These are phyloP conservation scores for Calocera cornea DNA, from an alignment of 768 basidiomycete genomes.

Conservation along the genomic window DNA sequence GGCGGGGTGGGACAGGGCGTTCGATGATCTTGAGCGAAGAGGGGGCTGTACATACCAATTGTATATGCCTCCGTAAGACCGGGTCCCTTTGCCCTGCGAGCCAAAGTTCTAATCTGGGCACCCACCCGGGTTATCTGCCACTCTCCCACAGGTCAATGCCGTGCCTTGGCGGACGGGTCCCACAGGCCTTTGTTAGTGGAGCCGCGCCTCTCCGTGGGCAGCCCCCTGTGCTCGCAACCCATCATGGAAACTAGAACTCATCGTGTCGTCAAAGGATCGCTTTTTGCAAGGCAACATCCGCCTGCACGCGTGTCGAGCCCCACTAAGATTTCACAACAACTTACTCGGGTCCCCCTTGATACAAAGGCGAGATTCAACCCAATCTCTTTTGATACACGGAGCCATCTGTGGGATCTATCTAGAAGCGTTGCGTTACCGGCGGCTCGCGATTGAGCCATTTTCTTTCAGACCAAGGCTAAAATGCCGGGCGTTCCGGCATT, in stretches of 20 bases:
- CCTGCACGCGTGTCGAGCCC: no score
- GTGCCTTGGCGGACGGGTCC: neutral
- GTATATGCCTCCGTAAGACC: slow-evolving; percentile 4
- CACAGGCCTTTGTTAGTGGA: no score
- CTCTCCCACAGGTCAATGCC: neutral
- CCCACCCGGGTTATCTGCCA: neutral
- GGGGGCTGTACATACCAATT: slow-evolving; percentile 5
- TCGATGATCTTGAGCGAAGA: neutral
- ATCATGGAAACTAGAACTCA: no score
- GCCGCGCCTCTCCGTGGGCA: no score
- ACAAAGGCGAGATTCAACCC: slow-evolving; percentile 5
- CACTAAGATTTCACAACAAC: neutral
- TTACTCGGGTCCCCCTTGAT: neutral
- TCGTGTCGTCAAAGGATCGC: no score
- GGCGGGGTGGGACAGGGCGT: neutral
- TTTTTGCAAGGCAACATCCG: neutral
- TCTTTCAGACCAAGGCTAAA: neutral
- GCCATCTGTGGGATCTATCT: slow-evolving; percentile 2
- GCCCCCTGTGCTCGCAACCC: no score
- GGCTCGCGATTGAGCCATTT: slow-evolving; percentile 3
- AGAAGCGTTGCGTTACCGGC: neutral
- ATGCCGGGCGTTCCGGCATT: neutral
- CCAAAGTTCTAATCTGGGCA: neutral
- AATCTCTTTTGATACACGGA: neutral
- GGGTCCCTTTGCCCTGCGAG: neutral